Evolutionary conservation across 2,329 filamentous ascomycete species (phyloP).

Genomic region (Ramularia endophylla): DNA sequence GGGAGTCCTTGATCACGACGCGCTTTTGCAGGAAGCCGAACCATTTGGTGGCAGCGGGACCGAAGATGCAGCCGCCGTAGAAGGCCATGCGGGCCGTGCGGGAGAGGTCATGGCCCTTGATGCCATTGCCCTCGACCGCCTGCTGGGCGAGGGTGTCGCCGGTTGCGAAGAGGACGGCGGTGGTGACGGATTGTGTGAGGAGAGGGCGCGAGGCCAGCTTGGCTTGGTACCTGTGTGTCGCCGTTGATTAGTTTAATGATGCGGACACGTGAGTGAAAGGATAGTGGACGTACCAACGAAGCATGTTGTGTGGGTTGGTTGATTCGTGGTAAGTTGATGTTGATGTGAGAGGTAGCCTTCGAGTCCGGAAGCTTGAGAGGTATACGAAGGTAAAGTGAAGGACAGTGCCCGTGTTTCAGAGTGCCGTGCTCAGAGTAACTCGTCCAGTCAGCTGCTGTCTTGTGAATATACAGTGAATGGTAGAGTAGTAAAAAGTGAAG

Average conservation of each 20-base stretch:
- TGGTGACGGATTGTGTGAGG: constrained; percentile 85
- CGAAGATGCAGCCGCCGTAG: constrained; percentile 77
- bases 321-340: not conserved
- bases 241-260: not conserved
- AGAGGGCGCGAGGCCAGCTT: constrained; percentile 75
- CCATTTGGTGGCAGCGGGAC: constrained; percentile 82
- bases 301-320: constrained; percentile 28
- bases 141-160: constrained; percentile 92
- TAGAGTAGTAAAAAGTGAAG: not conserved
- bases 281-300: constrained; percentile 35
- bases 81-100: constrained; percentile 73
- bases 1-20: constrained; percentile 56
- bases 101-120: constrained; percentile 60
- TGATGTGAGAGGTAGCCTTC: not conserved
- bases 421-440: too few relatives aligned
- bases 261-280: not conserved
- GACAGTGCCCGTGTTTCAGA: too few relatives aligned
- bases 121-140: constrained; percentile 72
- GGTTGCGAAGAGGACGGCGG: constrained; percentile 84
- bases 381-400: too few relatives aligned
- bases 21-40: constrained; percentile 70
- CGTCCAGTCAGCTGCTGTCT: too few relatives aligned
- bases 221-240: constrained; percentile 68
- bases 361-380: too few relatives aligned
- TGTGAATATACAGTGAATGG: not conserved